These are phyloP conservation scores for Cercospora berteroae DNA, from an alignment of 2,329 filamentous ascomycete genomes.

Conservation along the genomic window DNA sequence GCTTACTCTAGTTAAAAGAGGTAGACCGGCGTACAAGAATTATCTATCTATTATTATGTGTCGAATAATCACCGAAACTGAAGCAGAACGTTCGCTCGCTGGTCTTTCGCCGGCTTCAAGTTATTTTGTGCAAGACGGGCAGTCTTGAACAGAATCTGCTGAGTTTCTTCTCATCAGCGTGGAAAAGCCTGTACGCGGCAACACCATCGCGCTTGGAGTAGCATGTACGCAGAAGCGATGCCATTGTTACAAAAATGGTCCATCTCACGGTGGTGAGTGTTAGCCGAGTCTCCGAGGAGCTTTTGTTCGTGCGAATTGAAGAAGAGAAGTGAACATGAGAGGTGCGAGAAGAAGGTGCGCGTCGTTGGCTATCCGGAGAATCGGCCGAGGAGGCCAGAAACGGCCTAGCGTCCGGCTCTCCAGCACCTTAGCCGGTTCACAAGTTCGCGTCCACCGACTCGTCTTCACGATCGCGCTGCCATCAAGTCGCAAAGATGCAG, in stretches of 20 bases:
- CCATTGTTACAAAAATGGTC: neutral
- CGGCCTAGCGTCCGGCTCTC: neutral
- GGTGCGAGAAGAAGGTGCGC: neutral
- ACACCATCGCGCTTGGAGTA: neutral
- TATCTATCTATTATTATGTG: too few relatives aligned
- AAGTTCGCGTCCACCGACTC: neutral
- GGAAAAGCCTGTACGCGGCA: neutral
- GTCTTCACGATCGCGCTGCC: neutral
- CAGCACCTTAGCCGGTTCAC: neutral
- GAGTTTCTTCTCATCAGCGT: neutral
- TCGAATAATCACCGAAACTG: neutral
- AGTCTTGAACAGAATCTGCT: neutral
- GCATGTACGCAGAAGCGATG: neutral
- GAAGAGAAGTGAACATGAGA: neutral
- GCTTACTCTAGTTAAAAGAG: too few relatives aligned
- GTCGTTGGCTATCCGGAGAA: neutral
- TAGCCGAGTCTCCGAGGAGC: neutral
- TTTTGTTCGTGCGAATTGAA: neutral
- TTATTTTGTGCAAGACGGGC: neutral
- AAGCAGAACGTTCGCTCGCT: neutral
- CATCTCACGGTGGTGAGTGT: neutral
- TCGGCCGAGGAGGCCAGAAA: neutral
- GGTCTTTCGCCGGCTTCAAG: neutral
- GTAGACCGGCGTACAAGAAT: too few relatives aligned
- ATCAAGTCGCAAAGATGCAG: conserved; percentile 10